These are phyloP conservation scores for Spiromastix sp. DNA, from an alignment of 2,329 filamentous ascomycete species.

Conservation along the genomic window DNA sequence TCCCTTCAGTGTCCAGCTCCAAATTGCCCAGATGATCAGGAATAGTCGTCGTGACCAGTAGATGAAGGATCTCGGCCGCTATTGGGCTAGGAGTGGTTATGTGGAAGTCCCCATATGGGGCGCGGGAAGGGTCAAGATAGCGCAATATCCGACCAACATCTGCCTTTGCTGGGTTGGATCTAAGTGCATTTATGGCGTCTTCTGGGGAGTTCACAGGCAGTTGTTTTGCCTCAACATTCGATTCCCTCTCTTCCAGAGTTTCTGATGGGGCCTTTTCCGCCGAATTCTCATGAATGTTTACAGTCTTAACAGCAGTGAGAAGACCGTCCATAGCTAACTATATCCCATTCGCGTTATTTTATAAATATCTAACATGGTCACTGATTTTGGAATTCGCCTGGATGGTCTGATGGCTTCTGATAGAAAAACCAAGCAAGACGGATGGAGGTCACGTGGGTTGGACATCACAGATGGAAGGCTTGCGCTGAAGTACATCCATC, in stretches of 20 bases:
- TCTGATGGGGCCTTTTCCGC: neutral
- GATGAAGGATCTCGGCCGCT: constrained; percentile 64
- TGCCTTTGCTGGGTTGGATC: constrained; percentile 28
- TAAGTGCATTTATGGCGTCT: constrained; percentile 27
- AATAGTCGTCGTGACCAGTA: constrained; percentile 62
- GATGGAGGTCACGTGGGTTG: too few relatives aligned
- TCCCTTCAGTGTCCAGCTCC: constrained; percentile 30
- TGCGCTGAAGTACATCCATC: too few relatives aligned
- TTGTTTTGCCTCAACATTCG: neutral
- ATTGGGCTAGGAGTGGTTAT: constrained; percentile 55
- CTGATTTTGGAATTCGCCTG: too few relatives aligned
- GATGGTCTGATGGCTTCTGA: too few relatives aligned
- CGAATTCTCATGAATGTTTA: constrained; percentile 9
- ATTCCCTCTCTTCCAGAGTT: neutral
- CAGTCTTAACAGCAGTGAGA: constrained; percentile 29
- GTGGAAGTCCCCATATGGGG: constrained; percentile 34
- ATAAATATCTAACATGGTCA: too few relatives aligned
- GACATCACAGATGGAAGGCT: too few relatives aligned
- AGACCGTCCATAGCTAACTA: constrained; percentile 28
- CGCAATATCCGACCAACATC: constrained; percentile 22
- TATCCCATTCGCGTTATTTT: too few relatives aligned
- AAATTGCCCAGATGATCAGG: constrained; percentile 73
- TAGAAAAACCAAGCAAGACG: too few relatives aligned
- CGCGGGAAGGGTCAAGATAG: constrained; percentile 25
- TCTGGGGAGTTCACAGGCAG: constrained; percentile 9